Percentiles rank a stretch among this genome's conserved stretches.
phyloP scores from a whole-genome alignment of 2,329 filamentous ascomycete genomes.

The Stachybotrys chartarum region DNA sequence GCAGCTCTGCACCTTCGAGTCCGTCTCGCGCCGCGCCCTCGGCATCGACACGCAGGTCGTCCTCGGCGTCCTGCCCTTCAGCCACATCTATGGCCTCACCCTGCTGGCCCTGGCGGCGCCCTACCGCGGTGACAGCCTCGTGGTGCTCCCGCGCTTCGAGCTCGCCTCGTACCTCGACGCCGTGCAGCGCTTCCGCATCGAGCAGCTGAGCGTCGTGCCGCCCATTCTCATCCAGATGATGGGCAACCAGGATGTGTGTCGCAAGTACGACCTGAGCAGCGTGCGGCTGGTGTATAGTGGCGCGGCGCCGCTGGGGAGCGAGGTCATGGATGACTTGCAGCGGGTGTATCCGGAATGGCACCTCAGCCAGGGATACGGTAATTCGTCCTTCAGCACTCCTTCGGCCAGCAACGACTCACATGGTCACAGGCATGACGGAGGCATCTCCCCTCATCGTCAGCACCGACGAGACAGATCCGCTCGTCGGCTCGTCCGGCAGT shows the following conservation, averaged over 20 bases:
- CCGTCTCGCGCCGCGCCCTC: conserved; percentile 25
- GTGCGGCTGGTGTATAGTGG: conserved; percentile 61
- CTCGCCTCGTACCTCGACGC: conserved; percentile 55
- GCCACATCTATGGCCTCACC: conserved; percentile 74
- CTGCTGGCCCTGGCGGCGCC: conserved; percentile 59
- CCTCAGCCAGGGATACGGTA: conserved; percentile 68
- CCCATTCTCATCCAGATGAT: conserved; percentile 72
- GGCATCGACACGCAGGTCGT: conserved; percentile 34
- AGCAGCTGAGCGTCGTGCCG: conserved; percentile 62
- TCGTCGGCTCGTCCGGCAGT: conserved; percentile 61
- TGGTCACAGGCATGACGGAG: conserved; percentile 57
- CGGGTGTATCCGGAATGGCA: conserved; percentile 56
- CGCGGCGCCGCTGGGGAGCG: conserved; percentile 65
- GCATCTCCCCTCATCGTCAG: conserved; percentile 60
- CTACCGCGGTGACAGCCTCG: conserved; percentile 65
- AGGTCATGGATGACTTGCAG: conserved; percentile 57
- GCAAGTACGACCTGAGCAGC: conserved; percentile 63
- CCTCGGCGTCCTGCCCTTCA: conserved; percentile 70
- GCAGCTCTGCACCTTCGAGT: conserved; percentile 46
- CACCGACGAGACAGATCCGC: conserved; percentile 51
- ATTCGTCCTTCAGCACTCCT: neutral
- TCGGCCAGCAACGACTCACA: neutral
- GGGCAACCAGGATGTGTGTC: conserved; percentile 50
- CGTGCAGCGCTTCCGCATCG: conserved; percentile 64
- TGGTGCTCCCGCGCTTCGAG: conserved; percentile 72